Evolutionary conservation across 140 eudicot genomes (phyloP), one percentile per base, ranked within the genome.

Genomic region (Ambrosia hybrid): DNA sequence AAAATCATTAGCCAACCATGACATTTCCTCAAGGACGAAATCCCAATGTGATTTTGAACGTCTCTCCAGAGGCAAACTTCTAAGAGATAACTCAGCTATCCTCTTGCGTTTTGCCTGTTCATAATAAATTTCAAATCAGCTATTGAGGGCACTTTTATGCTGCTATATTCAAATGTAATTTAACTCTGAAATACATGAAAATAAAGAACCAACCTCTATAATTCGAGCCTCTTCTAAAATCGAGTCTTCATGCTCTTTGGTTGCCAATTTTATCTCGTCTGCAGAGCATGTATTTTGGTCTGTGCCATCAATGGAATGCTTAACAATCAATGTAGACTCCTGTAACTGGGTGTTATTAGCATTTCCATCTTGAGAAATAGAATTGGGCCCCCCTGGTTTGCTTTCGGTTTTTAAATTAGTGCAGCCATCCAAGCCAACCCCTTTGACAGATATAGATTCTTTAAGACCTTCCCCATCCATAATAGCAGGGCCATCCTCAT

Each of bases 1-100:
- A 83, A 91, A 95, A 82, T 95, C 99, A 82, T 95, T 95, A 57
- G 99, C 99, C 85, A 91, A 56, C 99, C 99, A 95, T 64, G 88
- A 79, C 97, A 95, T 95, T 80, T 95, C 99, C 79, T 88, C 99
- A 55, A 95, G 89, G 10, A 95, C 99, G 79, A 84, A 88, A 79
- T 85, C 90, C 99, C 99, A 88, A 15, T 86, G 95, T 70, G 96
- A 84, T 81, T 91, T 90, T 38, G 21, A 69, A 49, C 79, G 88
- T 75, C 62, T 73, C 73, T 80, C 86, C 30, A 12, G 52, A 8
- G 86, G 84, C 51, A 72, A 60, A 4, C 68, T 72, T 70, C 76
- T 82, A 80, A 67, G 71, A 30, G 95, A 91, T 76, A 95, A 81
- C 78, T 86, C 97, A 15, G 88, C 88, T 51, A 95, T 91, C 75